These are phyloP conservation scores for Boletus holoroseus DNA, from an alignment of 1,284 basidiomycete species.

Conservation along the genomic window DNA sequence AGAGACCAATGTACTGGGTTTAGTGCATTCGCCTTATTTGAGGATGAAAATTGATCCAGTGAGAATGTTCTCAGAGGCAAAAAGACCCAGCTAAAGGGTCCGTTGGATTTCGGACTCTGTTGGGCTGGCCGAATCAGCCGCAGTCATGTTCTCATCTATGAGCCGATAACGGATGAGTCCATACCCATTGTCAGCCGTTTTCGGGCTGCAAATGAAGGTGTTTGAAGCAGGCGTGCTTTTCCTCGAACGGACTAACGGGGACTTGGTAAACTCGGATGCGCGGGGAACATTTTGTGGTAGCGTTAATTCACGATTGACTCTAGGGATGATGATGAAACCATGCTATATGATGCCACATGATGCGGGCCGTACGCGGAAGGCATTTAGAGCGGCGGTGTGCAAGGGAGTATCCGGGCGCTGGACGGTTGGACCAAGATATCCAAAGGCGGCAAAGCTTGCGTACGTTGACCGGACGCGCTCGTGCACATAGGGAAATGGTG, in stretches of 20 bases:
- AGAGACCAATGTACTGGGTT: constrained; percentile 7
- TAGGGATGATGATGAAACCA: constrained; percentile 13
- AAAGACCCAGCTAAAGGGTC: constrained; percentile 7
- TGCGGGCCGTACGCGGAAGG: constrained; percentile 22
- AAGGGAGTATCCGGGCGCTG: constrained; percentile 17
- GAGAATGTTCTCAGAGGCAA: constrained; percentile 23
- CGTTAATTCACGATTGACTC: constrained; percentile 14
- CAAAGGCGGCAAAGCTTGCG: constrained; percentile 24
- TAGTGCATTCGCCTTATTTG: not conserved
- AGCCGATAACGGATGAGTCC: constrained; percentile 9
- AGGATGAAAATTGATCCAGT: constrained; percentile 24
- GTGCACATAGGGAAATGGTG: constrained; percentile 21
- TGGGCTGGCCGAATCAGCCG: constrained; percentile 20
- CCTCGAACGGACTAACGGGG: constrained; percentile 16
- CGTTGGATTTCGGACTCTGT: constrained; percentile 22
- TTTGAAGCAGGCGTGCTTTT: constrained; percentile 1
- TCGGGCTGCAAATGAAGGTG: constrained; percentile 8
- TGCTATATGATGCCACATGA: constrained; percentile 13
- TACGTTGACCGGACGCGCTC: constrained; percentile 17
- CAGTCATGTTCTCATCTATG: constrained; percentile 22
- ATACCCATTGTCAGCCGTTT: constrained; percentile 7
- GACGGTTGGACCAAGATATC: constrained; percentile 14
- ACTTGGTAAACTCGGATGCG: constrained; percentile 17
- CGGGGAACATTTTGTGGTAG: constrained; percentile 14
- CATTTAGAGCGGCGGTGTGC: constrained; percentile 24